Conservation (phyloP, 2,329 filamentous ascomycete species). For the Phyllosticta capitalensis region DNA sequence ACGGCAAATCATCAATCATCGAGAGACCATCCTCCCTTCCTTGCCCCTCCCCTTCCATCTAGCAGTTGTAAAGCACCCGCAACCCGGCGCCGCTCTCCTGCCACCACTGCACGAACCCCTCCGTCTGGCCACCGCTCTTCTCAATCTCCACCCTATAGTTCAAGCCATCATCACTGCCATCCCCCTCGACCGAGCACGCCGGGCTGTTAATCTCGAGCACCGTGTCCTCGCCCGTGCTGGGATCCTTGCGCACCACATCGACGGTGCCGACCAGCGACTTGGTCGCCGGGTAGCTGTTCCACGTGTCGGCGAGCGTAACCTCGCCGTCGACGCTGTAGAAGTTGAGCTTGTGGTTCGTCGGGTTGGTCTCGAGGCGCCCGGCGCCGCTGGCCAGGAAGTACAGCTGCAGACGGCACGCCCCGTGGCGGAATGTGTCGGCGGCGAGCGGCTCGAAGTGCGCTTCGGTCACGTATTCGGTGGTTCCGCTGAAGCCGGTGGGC, state of each 20-base stretch:
- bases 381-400: conserved; percentile 18
- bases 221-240: not conserved
- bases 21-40: too few relatives aligned
- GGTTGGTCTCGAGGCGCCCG: conserved; percentile 10
- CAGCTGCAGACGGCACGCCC: conserved; percentile 21
- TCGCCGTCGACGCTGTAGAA: conserved; percentile 13
- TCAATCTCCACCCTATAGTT: not conserved
- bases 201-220: not conserved
- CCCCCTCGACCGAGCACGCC: not conserved
- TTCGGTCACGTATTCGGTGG: conserved; percentile 12
- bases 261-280: not conserved
- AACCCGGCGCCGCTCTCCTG: not conserved
- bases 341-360: conserved; percentile 15
- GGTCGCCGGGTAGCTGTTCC: not conserved
- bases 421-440: conserved; percentile 13
- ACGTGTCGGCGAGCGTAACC: not conserved
- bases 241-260: not conserved
- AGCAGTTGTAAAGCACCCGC: conserved; percentile 1
- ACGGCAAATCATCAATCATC: too few relatives aligned
- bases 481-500: conserved; percentile 9
- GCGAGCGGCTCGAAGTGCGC: conserved; percentile 17
- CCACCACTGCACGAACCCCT: not conserved
- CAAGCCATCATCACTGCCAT: not conserved
- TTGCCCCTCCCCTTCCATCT: too few relatives aligned
- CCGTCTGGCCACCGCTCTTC: not conserved